Conservation (phyloP, 768 basidiomycete genomes). For the Termitomyces heimii region DNA sequence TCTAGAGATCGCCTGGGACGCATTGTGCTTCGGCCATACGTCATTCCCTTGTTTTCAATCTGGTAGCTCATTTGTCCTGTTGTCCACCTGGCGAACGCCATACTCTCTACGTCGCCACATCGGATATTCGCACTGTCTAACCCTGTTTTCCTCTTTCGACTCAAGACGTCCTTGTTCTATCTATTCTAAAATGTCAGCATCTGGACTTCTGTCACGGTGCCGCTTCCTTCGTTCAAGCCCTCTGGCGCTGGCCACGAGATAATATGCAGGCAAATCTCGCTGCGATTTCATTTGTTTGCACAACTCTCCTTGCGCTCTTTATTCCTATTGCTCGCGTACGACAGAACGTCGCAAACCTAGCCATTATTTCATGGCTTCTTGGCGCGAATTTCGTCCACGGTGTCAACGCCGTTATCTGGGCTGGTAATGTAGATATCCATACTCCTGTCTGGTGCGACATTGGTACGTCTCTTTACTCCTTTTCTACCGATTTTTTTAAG, state of each 20-base stretch:
- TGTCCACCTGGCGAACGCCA: slow-evolving; percentile 3
- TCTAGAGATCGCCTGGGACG: neutral
- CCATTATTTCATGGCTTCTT: slow-evolving; percentile 48
- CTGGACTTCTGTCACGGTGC: slow-evolving; percentile 5
- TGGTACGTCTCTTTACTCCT: slow-evolving; percentile 32
- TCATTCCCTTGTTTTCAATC: slow-evolving; percentile 22
- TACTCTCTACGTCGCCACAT: slow-evolving; percentile 7
- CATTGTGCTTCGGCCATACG: neutral
- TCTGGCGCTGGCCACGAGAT: slow-evolving; percentile 2
- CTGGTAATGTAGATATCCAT: slow-evolving; percentile 36
- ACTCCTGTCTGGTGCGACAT: slow-evolving; percentile 75
- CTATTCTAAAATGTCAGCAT: slow-evolving; percentile 18
- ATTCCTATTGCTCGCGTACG: slow-evolving; percentile 39
- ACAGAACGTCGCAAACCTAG: slow-evolving; percentile 38
- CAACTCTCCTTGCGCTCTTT: slow-evolving; percentile 32
- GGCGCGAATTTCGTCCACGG: slow-evolving; percentile 43
- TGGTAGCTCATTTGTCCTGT: slow-evolving; percentile 19
- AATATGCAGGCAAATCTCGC: slow-evolving; percentile 31
- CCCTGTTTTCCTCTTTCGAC: slow-evolving; percentile 2
- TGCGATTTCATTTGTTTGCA: slow-evolving; percentile 39
- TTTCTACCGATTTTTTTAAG: neutral
- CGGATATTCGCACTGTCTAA: slow-evolving; percentile 1
- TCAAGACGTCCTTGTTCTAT: slow-evolving; percentile 21
- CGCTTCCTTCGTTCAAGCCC: slow-evolving; percentile 9
- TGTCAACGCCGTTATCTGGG: slow-evolving; percentile 60